Evolutionary conservation across 2,329 filamentous ascomycete species (phyloP).

Genomic region (Bipolaris victoriae): DNA sequence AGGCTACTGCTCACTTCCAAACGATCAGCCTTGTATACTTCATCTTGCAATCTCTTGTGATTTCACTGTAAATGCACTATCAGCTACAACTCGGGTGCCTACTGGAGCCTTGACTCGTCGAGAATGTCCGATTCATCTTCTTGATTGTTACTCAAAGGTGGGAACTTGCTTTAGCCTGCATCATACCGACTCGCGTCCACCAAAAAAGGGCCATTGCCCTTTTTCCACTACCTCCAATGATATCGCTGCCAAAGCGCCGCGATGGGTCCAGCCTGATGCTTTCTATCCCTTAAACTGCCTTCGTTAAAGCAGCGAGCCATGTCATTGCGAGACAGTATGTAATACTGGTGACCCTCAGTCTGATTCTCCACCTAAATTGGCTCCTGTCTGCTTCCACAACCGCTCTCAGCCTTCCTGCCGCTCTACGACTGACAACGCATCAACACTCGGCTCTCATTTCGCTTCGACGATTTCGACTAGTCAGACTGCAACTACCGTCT

Average conservation of each 20-base stretch:
- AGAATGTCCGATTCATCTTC: too few relatives aligned
- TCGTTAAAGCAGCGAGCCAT: background rate
- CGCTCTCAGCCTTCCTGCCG: background rate
- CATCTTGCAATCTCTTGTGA: too few relatives aligned
- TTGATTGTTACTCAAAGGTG: too few relatives aligned
- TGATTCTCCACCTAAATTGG: background rate
- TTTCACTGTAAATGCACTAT: too few relatives aligned
- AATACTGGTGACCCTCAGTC: background rate
- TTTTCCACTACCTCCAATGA: background rate
- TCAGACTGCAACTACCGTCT: background rate
- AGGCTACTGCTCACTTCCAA: too few relatives aligned
- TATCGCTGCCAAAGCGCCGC: background rate
- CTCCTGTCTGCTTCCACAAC: background rate
- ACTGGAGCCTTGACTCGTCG: too few relatives aligned
- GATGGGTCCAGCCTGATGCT: background rate
- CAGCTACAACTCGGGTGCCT: too few relatives aligned
- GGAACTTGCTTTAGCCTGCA: too few relatives aligned
- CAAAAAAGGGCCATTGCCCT: slow-evolving; percentile 10
- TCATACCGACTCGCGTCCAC: background rate
- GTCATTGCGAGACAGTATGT: background rate
- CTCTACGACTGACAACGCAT: slow-evolving; percentile 7
- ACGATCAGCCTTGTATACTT: too few relatives aligned
- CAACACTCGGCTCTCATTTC: background rate
- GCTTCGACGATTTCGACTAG: background rate
- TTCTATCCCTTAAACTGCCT: background rate